phyloP scores from a whole-genome alignment of 179 eudicot genomes.

The Drosera spatulata region DNA sequence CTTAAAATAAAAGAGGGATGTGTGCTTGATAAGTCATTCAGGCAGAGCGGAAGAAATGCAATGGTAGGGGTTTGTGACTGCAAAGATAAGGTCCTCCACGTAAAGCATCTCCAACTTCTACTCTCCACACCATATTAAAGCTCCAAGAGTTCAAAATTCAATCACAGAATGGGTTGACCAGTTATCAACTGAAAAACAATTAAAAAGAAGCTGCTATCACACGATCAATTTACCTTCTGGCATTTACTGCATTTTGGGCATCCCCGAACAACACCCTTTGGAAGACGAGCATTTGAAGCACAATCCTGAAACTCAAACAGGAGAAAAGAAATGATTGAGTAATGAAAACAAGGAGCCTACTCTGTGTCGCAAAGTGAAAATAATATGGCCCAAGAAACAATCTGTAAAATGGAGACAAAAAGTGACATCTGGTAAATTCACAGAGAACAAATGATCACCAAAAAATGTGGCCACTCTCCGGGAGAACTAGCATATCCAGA shows the following conservation, averaged over 20 bases:
- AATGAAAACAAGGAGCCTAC: background rate
- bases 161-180: background rate
- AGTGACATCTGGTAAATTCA: background rate
- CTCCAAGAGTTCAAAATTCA: background rate
- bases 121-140: too few species aligned
- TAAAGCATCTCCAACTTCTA: too few species aligned
- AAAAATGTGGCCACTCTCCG: too few species aligned
- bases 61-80: too few species aligned
- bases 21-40: too few species aligned
- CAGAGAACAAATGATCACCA: too few species aligned
- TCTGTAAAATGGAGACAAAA: background rate
- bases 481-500: too few species aligned
- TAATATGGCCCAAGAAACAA: background rate
- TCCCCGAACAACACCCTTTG: conserved; percentile 60
- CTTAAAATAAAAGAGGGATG: background rate
- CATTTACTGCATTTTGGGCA: conserved; percentile 44
- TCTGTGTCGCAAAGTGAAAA: background rate
- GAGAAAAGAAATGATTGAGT: conserved; percentile 2
- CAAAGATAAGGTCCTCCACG: too few species aligned
- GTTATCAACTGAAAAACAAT: background rate
- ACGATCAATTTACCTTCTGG: conserved; percentile 39
- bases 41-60: too few species aligned
- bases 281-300: conserved; percentile 27
- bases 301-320: conserved; percentile 18
- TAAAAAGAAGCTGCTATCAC: background rate